Conservation (phyloP, 2,329 filamentous ascomycete species). For the Alternaria incomplexa region DNA sequence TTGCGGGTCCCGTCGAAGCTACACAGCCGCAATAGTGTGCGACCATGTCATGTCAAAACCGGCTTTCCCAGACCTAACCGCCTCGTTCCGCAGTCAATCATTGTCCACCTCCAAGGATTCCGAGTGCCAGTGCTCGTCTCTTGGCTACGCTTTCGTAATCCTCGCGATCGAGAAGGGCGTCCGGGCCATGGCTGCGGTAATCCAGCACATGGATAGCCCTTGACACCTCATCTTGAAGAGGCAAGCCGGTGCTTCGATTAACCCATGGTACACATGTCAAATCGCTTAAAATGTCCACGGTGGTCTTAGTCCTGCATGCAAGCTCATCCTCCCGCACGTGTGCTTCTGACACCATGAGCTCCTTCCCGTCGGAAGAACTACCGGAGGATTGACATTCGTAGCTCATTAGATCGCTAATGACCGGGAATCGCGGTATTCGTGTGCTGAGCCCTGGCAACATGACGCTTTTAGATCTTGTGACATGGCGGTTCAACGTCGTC, state of each 20-base stretch:
- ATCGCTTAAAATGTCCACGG: conserved; percentile 3
- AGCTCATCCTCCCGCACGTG: conserved; percentile 8
- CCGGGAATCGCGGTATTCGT: conserved; percentile 6
- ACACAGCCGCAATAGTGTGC: conserved; percentile 5
- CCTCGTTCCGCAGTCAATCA: conserved; percentile 2
- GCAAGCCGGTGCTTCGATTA: conserved; percentile 4
- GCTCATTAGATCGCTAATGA: not conserved
- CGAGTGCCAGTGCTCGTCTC: not conserved
- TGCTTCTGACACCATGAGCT: conserved; percentile 2
- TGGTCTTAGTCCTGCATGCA: not conserved
- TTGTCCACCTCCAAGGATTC: conserved; percentile 1
- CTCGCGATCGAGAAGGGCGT: conserved; percentile 8
- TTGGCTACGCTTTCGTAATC: conserved; percentile 6
- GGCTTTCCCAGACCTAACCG: conserved; percentile 2
- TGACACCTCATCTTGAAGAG: conserved; percentile 5
- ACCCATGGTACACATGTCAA: conserved; percentile 6
- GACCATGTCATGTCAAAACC: conserved; percentile 7
- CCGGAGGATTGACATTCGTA: conserved; percentile 10
- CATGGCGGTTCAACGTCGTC: conserved; percentile 1
- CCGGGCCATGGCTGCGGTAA: conserved; percentile 6
- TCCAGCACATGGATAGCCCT: conserved; percentile 7
- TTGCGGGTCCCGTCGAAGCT: conserved; percentile 7
- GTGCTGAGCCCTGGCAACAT: not conserved
- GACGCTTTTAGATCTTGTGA: conserved; percentile 2
- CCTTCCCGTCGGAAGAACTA: conserved; percentile 12